A percentile compares a stretch with the other conserved stretches of the same genome.
Conservation (phyloP, 140 eudicot genomes). For the Cichorium intybus region DNA sequence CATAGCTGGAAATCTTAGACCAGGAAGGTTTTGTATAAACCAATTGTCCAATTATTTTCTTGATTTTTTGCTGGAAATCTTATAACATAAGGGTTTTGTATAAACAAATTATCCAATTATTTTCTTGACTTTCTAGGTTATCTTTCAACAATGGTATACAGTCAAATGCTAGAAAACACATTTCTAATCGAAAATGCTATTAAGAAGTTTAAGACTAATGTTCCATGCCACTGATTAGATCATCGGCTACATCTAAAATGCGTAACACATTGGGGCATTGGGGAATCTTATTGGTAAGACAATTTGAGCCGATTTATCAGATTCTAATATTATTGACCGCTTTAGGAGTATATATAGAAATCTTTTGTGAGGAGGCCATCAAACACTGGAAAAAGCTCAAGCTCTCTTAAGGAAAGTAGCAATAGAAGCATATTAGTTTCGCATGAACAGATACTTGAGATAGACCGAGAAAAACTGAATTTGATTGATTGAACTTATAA, state of each 20-base stretch:
- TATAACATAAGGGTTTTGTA: not conserved
- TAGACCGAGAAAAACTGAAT: not conserved
- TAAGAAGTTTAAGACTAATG: constrained; percentile 21
- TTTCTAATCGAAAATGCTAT: constrained; percentile 22
- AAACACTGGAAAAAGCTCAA: constrained; percentile 10
- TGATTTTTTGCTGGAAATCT: not conserved
- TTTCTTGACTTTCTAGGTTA: no score
- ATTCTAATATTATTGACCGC: no score
- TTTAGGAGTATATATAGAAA: no score
- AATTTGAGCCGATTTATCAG: no score
- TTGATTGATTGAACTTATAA: no score
- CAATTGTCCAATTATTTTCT: no score
- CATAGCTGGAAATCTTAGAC: not conserved
- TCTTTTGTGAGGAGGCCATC: not conserved
- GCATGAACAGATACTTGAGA: constrained; percentile 11
- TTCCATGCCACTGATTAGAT: constrained; percentile 13
- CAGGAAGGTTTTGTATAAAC: not conserved
- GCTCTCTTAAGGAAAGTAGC: constrained; percentile 22
- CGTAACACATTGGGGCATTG: no score
- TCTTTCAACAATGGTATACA: not conserved
- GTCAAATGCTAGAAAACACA: constrained; percentile 17
- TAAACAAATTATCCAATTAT: not conserved
- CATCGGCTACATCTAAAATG: no score
- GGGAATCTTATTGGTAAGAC: no score
- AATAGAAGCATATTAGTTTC: constrained; percentile 24